phyloP scores from a whole-genome alignment of 1,139 yeast species.

The Kazachstania sp. region DNA sequence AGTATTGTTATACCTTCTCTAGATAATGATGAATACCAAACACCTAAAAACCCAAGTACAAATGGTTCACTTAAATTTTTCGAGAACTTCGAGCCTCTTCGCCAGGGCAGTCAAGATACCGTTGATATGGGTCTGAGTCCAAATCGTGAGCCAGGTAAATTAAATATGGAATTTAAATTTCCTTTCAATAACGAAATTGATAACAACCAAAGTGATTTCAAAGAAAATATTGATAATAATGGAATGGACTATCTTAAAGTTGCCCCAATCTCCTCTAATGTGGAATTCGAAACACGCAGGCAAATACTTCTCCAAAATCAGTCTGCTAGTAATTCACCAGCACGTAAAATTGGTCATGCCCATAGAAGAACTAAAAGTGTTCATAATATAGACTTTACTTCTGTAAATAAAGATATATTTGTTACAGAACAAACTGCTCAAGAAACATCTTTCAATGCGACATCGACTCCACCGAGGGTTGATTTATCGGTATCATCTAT shows the following conservation, averaged over 20 bases:
- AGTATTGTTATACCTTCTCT: slow-evolving; percentile 25
- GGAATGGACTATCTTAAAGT: slow-evolving; percentile 14
- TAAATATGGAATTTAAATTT: slow-evolving; percentile 19
- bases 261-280: slow-evolving; percentile 8
- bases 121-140: too few species aligned
- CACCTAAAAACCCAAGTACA: slow-evolving; percentile 12
- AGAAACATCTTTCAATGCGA: slow-evolving; percentile 2
- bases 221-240: slow-evolving; percentile 1
- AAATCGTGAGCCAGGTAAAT: slow-evolving; percentile 6
- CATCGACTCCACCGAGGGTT: slow-evolving; percentile 8
- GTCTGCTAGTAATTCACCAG: slow-evolving; percentile 6
- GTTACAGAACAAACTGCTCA: neutral
- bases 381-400: slow-evolving; percentile 11
- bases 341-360: slow-evolving; percentile 12
- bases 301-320: slow-evolving; percentile 11
- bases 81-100: slow-evolving; percentile 14
- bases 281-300: slow-evolving; percentile 20
- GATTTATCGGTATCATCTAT: slow-evolving; percentile 1
- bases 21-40: slow-evolving; percentile 10
- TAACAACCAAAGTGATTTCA: neutral
- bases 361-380: slow-evolving; percentile 28
- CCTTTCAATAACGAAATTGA: slow-evolving; percentile 9
- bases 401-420: neutral
- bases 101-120: neutral
- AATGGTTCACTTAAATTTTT: slow-evolving; percentile 23